These are phyloP conservation scores for Uronychia setigera DNA, from an alignment of 73 alveolate genomes.

Conservation along the genomic window DNA sequence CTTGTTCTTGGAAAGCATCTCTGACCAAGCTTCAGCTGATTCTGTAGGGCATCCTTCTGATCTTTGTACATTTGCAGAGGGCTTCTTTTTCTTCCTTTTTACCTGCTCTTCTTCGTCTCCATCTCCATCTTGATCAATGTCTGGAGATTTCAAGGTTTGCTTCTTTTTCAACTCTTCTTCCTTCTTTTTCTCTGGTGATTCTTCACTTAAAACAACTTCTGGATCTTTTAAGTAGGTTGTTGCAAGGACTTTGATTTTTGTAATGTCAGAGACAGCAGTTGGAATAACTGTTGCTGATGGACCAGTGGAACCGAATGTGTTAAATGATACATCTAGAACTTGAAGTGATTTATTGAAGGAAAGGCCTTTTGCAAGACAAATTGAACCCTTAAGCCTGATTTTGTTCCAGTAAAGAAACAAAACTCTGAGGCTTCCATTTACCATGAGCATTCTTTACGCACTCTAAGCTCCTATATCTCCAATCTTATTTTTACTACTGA, in stretches of 20 bases:
- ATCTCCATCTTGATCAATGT: not conserved
- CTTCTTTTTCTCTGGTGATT: constrained; percentile 1
- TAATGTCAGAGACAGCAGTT: not conserved
- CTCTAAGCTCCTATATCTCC: constrained; percentile 52
- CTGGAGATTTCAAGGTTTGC: not conserved
- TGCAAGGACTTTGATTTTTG: not conserved
- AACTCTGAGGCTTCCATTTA: constrained; percentile 34
- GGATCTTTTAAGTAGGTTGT: not conserved
- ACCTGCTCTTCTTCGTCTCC: not conserved
- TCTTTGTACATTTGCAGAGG: not conserved
- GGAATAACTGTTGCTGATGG: not conserved
- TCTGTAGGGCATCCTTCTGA: not conserved
- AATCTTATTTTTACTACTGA: constrained; percentile 45
- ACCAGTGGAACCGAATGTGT: constrained; percentile 38
- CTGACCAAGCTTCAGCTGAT: constrained; percentile 39
- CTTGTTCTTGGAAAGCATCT: constrained; percentile 13
- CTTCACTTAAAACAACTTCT: constrained; percentile 1
- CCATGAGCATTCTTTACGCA: constrained; percentile 16
- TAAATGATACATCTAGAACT: constrained; percentile 50
- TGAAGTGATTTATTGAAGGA: constrained; percentile 17
- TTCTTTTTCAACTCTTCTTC: constrained; percentile 5
- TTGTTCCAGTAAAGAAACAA: constrained; percentile 66
- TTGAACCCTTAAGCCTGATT: constrained; percentile 50
- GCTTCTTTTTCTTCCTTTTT: not conserved
- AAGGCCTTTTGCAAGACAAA: constrained; percentile 47